A percentile compares a stretch with the other conserved stretches of the same genome.
Conservation (phyloP, 2,329 filamentous ascomycete species). For the Triangularia setosa region DNA sequence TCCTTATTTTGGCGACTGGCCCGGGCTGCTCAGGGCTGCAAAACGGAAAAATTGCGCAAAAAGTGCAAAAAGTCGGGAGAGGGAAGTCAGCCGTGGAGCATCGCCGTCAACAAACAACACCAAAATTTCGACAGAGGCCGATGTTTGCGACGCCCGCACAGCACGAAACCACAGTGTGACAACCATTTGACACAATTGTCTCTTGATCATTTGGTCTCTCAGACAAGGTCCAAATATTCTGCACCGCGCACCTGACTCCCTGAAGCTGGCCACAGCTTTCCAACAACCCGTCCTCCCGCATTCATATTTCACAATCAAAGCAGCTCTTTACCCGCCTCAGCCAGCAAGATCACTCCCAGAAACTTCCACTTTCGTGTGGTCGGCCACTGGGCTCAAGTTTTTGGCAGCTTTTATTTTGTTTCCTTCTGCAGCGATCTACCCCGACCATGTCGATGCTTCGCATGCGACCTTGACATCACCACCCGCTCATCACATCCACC, state of each 20-base stretch:
- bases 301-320: not conserved
- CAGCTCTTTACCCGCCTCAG: not conserved
- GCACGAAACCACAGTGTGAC: not conserved
- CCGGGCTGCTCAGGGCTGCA: not conserved
- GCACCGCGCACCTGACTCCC: not conserved
- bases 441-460: constrained; percentile 1
- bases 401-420: not conserved
- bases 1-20: not conserved
- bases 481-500: not conserved
- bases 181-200: not conserved
- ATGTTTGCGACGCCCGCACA: not conserved
- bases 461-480: constrained; percentile 7
- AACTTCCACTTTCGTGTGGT: not conserved
- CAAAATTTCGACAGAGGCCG: not conserved
- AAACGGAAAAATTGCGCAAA: constrained; percentile 7
- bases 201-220: not conserved
- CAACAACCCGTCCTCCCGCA: not conserved
- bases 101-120: constrained; percentile 5
- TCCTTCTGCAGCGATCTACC: not conserved
- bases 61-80: not conserved
- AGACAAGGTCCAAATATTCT: not conserved
- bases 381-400: not conserved
- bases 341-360: not conserved
- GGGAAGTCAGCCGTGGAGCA: not conserved
- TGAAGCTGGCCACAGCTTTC: not conserved